phyloP scores from a whole-genome alignment of 306 rosid genomes.

The Malus asiatica region DNA sequence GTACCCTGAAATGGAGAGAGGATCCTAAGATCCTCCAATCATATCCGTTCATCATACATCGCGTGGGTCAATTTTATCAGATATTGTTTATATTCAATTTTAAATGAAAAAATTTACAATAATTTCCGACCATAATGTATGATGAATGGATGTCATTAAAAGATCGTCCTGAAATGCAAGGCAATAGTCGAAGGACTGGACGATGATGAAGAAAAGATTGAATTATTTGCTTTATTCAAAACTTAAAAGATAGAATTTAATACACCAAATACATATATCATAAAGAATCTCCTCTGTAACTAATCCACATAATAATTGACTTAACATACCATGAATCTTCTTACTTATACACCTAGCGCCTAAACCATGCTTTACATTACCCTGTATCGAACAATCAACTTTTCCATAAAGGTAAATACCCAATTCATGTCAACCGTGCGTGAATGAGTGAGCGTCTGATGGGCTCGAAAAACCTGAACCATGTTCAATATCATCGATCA shows the following conservation, averaged over 20 bases:
- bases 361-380: conserved; percentile 26
- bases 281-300: conserved; percentile 7
- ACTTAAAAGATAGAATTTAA: neutral
- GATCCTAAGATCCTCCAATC: too few species aligned
- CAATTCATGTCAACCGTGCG: conserved; percentile 16
- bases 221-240: neutral
- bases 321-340: neutral
- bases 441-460: conserved; percentile 8
- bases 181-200: too few species aligned
- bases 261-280: conserved; percentile 14
- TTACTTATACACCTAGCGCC: conserved; percentile 4
- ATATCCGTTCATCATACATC: too few species aligned
- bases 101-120: too few species aligned
- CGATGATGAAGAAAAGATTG: neutral
- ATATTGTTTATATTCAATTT: too few species aligned
- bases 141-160: too few species aligned
- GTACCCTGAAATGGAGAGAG: too few species aligned
- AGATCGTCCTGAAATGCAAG: too few species aligned
- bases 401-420: conserved; percentile 21
- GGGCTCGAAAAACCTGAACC: conserved; percentile 30
- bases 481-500: conserved; percentile 19
- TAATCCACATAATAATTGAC: conserved; percentile 17
- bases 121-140: too few species aligned
- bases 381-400: neutral
- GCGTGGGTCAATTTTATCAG: too few species aligned